Percentiles rank a stretch among this genome's conserved stretches.
Conservation (phyloP, 768 basidiomycete genomes). For the Amanita thiersii region DNA sequence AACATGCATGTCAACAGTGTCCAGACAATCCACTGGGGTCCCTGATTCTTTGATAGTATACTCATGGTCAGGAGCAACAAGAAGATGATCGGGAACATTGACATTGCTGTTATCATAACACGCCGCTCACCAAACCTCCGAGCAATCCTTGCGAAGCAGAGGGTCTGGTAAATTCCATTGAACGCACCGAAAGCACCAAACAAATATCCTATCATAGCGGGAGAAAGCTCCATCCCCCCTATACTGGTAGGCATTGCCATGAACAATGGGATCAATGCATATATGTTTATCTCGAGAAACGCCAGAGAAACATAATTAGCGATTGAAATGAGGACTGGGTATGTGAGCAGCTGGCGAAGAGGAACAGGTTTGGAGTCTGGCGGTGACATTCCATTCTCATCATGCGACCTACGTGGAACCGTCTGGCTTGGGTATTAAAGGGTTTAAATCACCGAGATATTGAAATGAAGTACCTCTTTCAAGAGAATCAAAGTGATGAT, state of each 20-base stretch:
- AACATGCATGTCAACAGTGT: slow-evolving; percentile 38
- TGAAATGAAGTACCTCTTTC: slow-evolving; percentile 34
- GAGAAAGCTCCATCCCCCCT: slow-evolving; percentile 62
- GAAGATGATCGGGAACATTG: slow-evolving; percentile 42
- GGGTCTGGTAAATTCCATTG: slow-evolving; percentile 58
- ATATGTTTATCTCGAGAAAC: slow-evolving; percentile 56
- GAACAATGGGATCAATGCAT: slow-evolving; percentile 62
- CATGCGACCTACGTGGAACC: not conserved
- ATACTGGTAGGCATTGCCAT: slow-evolving; percentile 59
- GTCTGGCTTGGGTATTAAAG: slow-evolving; percentile 8
- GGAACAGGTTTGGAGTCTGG: not conserved
- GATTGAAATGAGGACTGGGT: slow-evolving; percentile 52
- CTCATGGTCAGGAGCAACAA: slow-evolving; percentile 47
- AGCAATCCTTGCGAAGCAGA: slow-evolving; percentile 57
- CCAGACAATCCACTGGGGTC: slow-evolving; percentile 42
- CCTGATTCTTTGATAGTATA: slow-evolving; percentile 45
- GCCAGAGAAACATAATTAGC: slow-evolving; percentile 59
- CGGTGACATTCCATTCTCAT: not conserved
- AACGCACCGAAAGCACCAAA: slow-evolving; percentile 51
- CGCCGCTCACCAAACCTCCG: slow-evolving; percentile 54
- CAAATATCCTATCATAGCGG: slow-evolving; percentile 56
- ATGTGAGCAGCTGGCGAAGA: slow-evolving; percentile 25
- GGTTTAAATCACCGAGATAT: slow-evolving; percentile 13
- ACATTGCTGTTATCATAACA: slow-evolving; percentile 41
- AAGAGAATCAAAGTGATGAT: slow-evolving; percentile 42